Evolutionary conservation across 2,329 filamentous ascomycete species (phyloP).

Genomic region (Penicillium olsonii): DNA sequence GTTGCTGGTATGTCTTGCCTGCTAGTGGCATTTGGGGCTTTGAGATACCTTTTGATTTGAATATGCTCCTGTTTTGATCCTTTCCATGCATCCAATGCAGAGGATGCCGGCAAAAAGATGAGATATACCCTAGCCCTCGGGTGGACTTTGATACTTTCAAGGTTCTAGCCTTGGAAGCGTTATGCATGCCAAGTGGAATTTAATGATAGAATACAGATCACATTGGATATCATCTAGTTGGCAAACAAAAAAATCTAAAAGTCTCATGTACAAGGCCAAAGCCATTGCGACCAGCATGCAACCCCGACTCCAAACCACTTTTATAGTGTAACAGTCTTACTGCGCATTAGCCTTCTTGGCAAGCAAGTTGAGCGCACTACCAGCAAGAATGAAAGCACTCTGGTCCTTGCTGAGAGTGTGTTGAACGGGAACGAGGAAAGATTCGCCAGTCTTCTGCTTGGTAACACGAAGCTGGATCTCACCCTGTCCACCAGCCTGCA

Average conservation of each 20-base stretch:
- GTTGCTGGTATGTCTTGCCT: no score
- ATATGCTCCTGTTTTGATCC: no score
- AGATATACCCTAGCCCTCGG: no score
- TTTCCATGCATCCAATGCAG: no score
- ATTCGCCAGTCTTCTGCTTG: slow-evolving; percentile 63
- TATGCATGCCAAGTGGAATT: no score
- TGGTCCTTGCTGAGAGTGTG: slow-evolving; percentile 90
- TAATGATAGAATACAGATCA: slow-evolving; percentile 27
- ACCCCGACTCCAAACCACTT: slow-evolving; percentile 21
- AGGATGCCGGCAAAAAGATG: no score
- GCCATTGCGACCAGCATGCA: slow-evolving; percentile 15
- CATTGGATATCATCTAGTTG: slow-evolving; percentile 31
- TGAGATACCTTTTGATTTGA: no score
- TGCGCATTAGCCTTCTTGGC: slow-evolving; percentile 57
- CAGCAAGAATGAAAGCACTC: slow-evolving; percentile 86
- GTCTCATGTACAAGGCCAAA: slow-evolving; percentile 16
- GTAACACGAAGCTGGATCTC: slow-evolving; percentile 68
- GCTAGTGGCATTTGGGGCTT: no score
- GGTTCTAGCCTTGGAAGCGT: no score
- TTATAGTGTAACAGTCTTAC: slow-evolving; percentile 14
- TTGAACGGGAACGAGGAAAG: slow-evolving; percentile 72
- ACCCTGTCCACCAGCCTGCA: slow-evolving; percentile 77
- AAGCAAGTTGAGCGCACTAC: slow-evolving; percentile 88
- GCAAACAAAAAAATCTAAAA: slow-evolving; percentile 20
- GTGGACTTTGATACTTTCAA: no score